A percentile compares a stretch with the other conserved stretches of the same genome.
phyloP scores from a whole-genome alignment of 306 rosid species.

The Prunus salicina region DNA sequence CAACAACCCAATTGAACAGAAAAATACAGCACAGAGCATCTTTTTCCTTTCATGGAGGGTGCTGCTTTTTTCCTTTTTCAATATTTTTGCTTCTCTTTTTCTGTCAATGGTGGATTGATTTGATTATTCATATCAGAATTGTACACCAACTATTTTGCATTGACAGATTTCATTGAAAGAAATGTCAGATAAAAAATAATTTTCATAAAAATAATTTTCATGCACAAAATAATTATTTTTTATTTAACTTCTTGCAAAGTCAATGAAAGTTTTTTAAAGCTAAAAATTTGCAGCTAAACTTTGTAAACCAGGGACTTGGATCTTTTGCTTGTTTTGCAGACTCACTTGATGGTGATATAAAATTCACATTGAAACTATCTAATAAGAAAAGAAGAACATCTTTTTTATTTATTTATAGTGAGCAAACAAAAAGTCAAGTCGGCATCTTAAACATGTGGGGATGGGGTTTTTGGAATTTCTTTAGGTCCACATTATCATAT shows the following conservation, averaged over 20 bases:
- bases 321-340: neutral
- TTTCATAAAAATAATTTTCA: neutral
- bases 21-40: slow-evolving; percentile 32
- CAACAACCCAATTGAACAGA: slow-evolving; percentile 33
- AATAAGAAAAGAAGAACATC: neutral
- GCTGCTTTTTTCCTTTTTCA: neutral
- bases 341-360: neutral
- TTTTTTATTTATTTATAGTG: neutral
- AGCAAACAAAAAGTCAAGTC: neutral
- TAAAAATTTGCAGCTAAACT: neutral
- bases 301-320: neutral
- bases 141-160: slow-evolving; percentile 10
- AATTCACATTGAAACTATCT: neutral
- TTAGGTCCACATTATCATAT: neutral
- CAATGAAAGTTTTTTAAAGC: neutral
- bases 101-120: slow-evolving; percentile 5
- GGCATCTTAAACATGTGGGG: neutral
- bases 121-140: slow-evolving; percentile 19
- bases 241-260: neutral
- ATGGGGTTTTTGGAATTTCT: neutral
- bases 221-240: neutral
- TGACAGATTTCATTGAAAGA: slow-evolving; percentile 16
- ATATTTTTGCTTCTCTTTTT: neutral
- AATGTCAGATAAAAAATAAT: slow-evolving; percentile 10
- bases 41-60: slow-evolving; percentile 23